Evolutionary conservation across 2,329 filamentous ascomycete genomes (phyloP), one percentile per base, ranked within the genome.

Genomic region (Paraphaeosphaeria minitans): DNA sequence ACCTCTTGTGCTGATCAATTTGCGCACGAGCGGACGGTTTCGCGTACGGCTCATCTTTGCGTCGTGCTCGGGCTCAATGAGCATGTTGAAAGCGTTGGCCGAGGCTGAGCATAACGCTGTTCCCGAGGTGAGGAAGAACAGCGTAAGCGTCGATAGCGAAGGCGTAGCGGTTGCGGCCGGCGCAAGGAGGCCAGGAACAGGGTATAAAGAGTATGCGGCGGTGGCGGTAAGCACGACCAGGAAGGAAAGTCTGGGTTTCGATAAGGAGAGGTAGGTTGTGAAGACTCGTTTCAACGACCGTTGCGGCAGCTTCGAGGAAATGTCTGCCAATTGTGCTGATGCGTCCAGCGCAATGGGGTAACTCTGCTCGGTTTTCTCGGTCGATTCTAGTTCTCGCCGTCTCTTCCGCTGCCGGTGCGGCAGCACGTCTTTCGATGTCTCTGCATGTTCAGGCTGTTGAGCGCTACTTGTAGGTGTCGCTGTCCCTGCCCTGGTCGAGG

Each of bases 61-160:
- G 76, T 99, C 95, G 72, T 93, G 93, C 59, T 88, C 84, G 10
- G 89, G 91, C 78, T 99, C 95, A 78, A 97, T 93, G 58, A 97
- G 87, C 95, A 99, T 99, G 78, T 99, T 99, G 65, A 98, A 83
- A 1, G 95, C 87, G 75, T 99, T 99, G 45, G 95, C 95, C 59
- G 90, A 92, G 45, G 93, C 92, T n/a, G 87, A 91, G 75, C 92
- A 95, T 21, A 97, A 84, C 4, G 93, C 88, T 0, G 95, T 98
- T 59, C 95, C 94, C 4, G 87, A 87, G 0, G 94, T 97, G 53
- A 99, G 87, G 81, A 97, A 98, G 53, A 96, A 83, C 19, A 98
- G 88, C 9, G 95, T 99, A 55, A 98, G 83, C 2, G 95, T 92
- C 61, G 91, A 96, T 46, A 97, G 85, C 19, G 92, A 95, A 1